Conservation (phyloP, 495 filamentous ascomycete genomes). For the Neurospora hispaniola region DNA sequence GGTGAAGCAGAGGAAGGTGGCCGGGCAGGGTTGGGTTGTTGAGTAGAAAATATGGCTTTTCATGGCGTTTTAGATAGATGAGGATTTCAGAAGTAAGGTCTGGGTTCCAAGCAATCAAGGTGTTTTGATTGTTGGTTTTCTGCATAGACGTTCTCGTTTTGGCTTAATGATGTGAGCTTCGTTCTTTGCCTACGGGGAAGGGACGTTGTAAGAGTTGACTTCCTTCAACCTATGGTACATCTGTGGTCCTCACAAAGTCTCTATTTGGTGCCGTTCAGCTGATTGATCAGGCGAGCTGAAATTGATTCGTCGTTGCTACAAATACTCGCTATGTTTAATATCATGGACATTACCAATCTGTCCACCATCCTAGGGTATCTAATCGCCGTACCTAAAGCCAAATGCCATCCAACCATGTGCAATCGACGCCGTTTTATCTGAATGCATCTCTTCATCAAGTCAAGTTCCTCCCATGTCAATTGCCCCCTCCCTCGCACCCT, state of each 20-base stretch:
- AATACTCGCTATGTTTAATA: background rate
- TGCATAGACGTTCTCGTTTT: background rate
- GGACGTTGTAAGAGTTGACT: background rate
- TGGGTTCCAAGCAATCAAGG: background rate
- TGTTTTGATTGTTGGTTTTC: background rate
- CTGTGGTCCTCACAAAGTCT: background rate
- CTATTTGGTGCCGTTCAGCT: no score
- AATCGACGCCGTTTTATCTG: background rate
- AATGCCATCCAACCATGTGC: background rate
- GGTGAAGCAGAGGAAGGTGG: conserved; percentile 66
- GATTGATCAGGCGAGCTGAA: no score
- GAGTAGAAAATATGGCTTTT: conserved; percentile 8
- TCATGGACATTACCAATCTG: background rate
- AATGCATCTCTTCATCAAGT: background rate
- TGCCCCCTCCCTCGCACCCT: background rate
- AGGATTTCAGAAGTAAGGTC: background rate
- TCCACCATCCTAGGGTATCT: background rate
- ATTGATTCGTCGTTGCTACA: no score
- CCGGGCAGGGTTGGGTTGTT: conserved; percentile 65
- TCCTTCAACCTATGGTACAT: background rate
- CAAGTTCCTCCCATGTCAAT: background rate
- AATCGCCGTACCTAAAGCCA: background rate
- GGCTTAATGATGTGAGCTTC: background rate
- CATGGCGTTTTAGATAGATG: background rate
- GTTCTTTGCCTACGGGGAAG: background rate